A percentile compares a stretch with the other conserved stretches of the same genome.
Conservation (phyloP, 805 yeast genomes). For the Wickerhamiella musiphila region DNA sequence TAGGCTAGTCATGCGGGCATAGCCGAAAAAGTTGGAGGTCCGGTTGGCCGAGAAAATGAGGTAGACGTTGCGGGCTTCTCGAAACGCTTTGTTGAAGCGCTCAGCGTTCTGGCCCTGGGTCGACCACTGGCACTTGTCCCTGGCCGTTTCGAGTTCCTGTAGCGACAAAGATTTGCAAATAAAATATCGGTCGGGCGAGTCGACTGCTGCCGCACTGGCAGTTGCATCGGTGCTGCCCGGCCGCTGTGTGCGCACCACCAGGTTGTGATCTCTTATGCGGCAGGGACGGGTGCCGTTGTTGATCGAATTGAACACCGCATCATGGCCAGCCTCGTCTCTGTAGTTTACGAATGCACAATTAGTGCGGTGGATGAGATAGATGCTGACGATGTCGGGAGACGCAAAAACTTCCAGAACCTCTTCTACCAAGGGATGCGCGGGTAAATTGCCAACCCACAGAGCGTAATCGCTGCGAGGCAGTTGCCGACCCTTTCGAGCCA, state of each 20-base stretch:
- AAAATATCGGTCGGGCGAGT: constrained; percentile 20
- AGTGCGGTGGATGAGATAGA: constrained; percentile 25
- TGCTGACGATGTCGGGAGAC: constrained; percentile 21
- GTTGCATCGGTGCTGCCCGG: background rate
- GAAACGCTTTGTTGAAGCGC: constrained; percentile 24
- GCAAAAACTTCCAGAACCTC: constrained; percentile 25
- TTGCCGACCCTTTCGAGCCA: constrained; percentile 1
- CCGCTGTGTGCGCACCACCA: constrained; percentile 18
- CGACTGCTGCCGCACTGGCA: background rate
- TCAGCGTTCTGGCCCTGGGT: constrained; percentile 26
- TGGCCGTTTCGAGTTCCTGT: constrained; percentile 23
- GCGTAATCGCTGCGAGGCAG: constrained; percentile 25
- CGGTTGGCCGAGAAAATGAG: constrained; percentile 26
- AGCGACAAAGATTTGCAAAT: constrained; percentile 26
- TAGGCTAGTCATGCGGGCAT: constrained; percentile 23
- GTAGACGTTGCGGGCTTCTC: constrained; percentile 20
- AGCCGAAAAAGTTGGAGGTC: constrained; percentile 25
- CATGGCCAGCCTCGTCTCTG: constrained; percentile 17
- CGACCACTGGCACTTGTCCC: constrained; percentile 22
- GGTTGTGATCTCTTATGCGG: constrained; percentile 20
- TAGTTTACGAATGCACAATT: constrained; percentile 28
- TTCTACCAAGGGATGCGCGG: constrained; percentile 20
- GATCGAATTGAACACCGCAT: constrained; percentile 12
- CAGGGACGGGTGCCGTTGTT: too few relatives aligned
- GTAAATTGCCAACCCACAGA: constrained; percentile 32